Evolutionary conservation across 1,139 yeast genomes (phyloP).

Genomic region (Komagataea norvegica): DNA sequence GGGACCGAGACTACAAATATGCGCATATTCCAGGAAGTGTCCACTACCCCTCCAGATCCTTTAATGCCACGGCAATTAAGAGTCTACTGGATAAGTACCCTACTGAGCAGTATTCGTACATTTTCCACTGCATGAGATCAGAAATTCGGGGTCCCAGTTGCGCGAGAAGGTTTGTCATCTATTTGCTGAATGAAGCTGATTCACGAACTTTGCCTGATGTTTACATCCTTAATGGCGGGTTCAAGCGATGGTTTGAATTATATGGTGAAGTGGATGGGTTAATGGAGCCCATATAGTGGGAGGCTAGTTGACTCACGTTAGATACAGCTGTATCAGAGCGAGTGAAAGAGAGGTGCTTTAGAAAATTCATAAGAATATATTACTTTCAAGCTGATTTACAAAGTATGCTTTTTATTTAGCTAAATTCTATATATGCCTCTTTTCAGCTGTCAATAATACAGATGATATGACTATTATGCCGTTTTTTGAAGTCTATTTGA

Average conservation of each 20-base stretch:
- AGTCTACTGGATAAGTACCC: slow-evolving; percentile 53
- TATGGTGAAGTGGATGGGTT: slow-evolving; percentile 15
- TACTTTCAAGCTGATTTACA: too few relatives aligned
- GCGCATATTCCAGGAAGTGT: slow-evolving; percentile 13
- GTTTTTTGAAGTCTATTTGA: slow-evolving; percentile 1
- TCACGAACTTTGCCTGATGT: slow-evolving; percentile 14
- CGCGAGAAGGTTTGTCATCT: slow-evolving; percentile 13
- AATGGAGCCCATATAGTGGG: slow-evolving; percentile 10
- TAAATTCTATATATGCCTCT: too few relatives aligned
- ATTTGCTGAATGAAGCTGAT: slow-evolving; percentile 7
- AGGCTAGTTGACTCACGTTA: too few relatives aligned
- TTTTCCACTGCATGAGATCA: slow-evolving; percentile 27
- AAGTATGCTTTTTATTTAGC: too few relatives aligned
- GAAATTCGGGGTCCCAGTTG: slow-evolving; percentile 22
- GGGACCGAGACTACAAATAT: slow-evolving; percentile 21
- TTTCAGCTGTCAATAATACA: too few relatives aligned
- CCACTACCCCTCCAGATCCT: slow-evolving; percentile 13
- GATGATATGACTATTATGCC: too few relatives aligned
- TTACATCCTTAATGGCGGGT: slow-evolving; percentile 21
- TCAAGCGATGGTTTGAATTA: slow-evolving; percentile 20
- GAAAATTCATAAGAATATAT: too few relatives aligned
- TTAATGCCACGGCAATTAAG: slow-evolving; percentile 30
- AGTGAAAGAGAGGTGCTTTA: too few relatives aligned
- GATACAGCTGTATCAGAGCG: too few relatives aligned
- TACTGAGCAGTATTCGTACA: slow-evolving; percentile 29